Base-by-base conservation (phyloP, 768 basidiomycete genomes). In the Mycena floridula region DNA sequence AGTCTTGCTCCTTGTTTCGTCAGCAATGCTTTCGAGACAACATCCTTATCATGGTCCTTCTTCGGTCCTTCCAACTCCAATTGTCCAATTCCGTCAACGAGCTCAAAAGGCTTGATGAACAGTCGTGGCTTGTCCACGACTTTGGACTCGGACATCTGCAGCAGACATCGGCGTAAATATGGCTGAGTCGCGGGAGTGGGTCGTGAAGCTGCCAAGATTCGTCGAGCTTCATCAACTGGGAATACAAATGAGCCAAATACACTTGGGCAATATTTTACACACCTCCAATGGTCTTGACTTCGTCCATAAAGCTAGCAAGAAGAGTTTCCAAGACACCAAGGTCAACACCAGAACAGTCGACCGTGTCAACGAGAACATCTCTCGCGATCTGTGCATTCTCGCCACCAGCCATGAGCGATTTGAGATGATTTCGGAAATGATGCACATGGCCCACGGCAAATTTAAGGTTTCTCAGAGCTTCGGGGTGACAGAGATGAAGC, bases 91-190 rank as follows among this genome's bases (percentile, higher is more conserved):
- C 80, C 81, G 52, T 86, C 82, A 5, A 85, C 65, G n/a, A 89
- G 72, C 50, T 89, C 84, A 8, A 59, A 64, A 2, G 85, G 73
- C 55, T 84, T 87, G 57, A 90, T 74, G 55, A 89, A 89, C 26
- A 89, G 65, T 7, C 69, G 72, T 1, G 85, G 65, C 53, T 82
- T 85, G 61, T 82, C 72, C 28, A 89, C 59, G n/a, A 76, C 64
- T 1, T 68, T 48, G 0, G 79, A 70, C 18, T 64, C 57, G 3
- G 68, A 64, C 22, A 90, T 61, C 35, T 66, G 70, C 27, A 64
- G 60, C 21, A 81, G 61, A 32, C 70, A 57, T 47, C 64, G 70
- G 44, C 59, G 66, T 25, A 85, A 56, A 37, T 65, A 53, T 2
- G 60, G 54, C 38, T 66, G 54, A 59, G 82, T 74, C 3, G 67